Conservation (phyloP, 495 filamentous ascomycete genomes). For the Penicillium diatomitis region DNA sequence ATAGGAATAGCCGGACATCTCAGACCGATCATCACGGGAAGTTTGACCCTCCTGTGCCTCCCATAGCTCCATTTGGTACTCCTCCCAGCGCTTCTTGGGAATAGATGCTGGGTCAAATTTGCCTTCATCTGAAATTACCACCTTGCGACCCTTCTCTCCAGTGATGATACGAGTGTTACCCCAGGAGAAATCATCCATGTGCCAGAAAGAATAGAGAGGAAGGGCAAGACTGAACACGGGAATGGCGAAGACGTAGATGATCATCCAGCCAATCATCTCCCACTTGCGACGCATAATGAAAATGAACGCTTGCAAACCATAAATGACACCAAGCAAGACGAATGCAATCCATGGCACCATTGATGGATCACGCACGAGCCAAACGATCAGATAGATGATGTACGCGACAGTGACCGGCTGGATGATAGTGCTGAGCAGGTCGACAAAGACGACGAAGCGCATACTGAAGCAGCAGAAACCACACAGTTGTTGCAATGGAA, state of each 20-base stretch:
- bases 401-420: constrained; percentile 91
- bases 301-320: constrained; percentile 93
- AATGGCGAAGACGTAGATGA: constrained; percentile 86
- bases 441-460: constrained; percentile 95
- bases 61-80: constrained; percentile 97
- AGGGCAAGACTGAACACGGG: constrained; percentile 87
- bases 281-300: constrained; percentile 94
- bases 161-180: constrained; percentile 96
- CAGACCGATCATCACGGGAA: constrained; percentile 76
- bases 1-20: constrained; percentile 84
- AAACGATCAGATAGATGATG: constrained; percentile 77
- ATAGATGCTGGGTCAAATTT: constrained; percentile 93
- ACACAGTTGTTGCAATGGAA: constrained; percentile 86
- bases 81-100: constrained; percentile 97
- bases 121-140: constrained; percentile 94
- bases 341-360: constrained; percentile 76
- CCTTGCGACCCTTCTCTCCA: constrained; percentile 86
- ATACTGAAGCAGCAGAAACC: constrained; percentile 99
- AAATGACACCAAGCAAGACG: constrained; percentile 84
- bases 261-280: constrained; percentile 99
- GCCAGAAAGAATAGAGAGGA: constrained; percentile 95
- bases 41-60: constrained; percentile 54
- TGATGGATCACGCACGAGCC: constrained; percentile 48
- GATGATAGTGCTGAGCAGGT: constrained; percentile 83
- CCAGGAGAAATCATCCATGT: constrained; percentile 99